Conservation (phyloP, 75 land plant genomes). For the Pinus tabuliformis region DNA sequence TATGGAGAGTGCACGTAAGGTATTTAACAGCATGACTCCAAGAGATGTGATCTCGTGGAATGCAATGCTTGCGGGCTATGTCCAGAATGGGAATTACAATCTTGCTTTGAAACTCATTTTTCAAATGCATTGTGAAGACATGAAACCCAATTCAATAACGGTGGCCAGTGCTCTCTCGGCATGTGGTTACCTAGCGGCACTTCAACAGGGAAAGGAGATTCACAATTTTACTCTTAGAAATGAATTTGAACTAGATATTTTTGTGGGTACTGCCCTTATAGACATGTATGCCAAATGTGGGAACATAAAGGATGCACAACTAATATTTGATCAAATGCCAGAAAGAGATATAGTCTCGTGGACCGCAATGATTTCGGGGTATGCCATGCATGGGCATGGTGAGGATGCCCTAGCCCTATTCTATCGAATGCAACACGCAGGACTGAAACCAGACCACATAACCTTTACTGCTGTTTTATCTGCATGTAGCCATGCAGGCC, state of each 20-base stretch:
- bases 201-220: constrained; percentile 8
- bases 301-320: not conserved
- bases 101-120: constrained; percentile 18
- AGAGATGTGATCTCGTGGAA: constrained; percentile 39
- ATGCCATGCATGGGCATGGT: constrained; percentile 54
- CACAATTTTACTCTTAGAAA: not conserved
- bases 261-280: constrained; percentile 12
- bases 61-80: constrained; percentile 52
- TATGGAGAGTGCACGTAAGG: constrained; percentile 3
- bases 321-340: constrained; percentile 2
- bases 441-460: constrained; percentile 33
- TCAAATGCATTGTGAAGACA: constrained; percentile 36
- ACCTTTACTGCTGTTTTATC: constrained; percentile 48
- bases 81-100: constrained; percentile 40
- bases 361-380: constrained; percentile 57
- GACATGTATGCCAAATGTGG: constrained; percentile 14
- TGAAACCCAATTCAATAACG: not conserved
- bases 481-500: constrained; percentile 60
- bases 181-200: not conserved
- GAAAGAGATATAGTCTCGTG: constrained; percentile 21
- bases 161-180: not conserved
- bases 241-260: constrained; percentile 7
- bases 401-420: constrained; percentile 30
- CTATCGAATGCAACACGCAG: constrained; percentile 29
- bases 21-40: constrained; percentile 3